Evolutionary conservation across 805 yeast species (phyloP).

Genomic region (Myxozyma monticola): DNA sequence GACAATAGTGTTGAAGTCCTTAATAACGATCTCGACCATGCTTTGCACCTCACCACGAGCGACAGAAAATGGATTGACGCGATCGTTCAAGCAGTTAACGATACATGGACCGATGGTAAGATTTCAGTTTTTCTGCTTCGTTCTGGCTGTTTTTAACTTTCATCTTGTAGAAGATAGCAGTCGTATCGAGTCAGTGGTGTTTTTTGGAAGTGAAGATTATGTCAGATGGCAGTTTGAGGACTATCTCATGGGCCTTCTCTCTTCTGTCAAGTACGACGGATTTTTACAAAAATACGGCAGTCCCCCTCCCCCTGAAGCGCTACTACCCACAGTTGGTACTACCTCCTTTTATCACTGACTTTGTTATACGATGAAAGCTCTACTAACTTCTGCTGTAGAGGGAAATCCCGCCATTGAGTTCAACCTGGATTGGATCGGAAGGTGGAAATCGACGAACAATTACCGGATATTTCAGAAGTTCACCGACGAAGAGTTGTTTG

Average conservation of each 20-base stretch:
- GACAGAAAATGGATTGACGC: conserved; percentile 77
- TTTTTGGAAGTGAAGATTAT: conserved; percentile 80
- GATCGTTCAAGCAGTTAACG: conserved; percentile 52
- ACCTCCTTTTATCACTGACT: neutral
- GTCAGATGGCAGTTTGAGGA: conserved; percentile 88
- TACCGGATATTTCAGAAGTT: conserved; percentile 53
- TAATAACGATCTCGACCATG: conserved; percentile 44
- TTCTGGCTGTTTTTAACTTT: neutral
- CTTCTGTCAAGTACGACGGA: conserved; percentile 68
- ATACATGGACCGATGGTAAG: conserved; percentile 43
- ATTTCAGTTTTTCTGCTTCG: neutral
- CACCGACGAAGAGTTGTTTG: conserved; percentile 72
- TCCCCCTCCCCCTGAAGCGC: conserved; percentile 41
- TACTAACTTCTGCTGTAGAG: conserved; percentile 24
- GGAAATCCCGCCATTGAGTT: conserved; percentile 47
- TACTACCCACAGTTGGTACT: conserved; percentile 32
- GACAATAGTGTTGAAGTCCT: conserved; percentile 49
- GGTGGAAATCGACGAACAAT: conserved; percentile 59
- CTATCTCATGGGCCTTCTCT: conserved; percentile 71
- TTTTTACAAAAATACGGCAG: conserved; percentile 47
- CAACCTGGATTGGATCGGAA: conserved; percentile 47
- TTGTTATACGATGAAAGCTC: too few species aligned
- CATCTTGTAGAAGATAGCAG: conserved; percentile 39
- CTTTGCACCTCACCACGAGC: conserved; percentile 51
- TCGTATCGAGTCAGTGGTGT: conserved; percentile 50